These are phyloP conservation scores for Tuber borchii DNA, from an alignment of 495 filamentous ascomycete genomes.

Conservation along the genomic window DNA sequence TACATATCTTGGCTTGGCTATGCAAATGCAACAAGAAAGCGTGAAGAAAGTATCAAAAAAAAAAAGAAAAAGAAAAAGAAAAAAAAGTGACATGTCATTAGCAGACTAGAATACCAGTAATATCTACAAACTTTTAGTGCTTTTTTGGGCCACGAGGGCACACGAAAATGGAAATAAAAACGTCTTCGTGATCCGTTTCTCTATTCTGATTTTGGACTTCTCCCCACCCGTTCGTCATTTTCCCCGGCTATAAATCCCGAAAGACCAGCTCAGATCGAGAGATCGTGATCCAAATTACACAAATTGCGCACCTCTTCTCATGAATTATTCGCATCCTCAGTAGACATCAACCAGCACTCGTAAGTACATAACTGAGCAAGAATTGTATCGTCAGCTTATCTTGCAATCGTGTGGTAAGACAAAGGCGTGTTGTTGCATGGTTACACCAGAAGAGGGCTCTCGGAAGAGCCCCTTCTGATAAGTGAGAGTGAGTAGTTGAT, in stretches of 20 bases:
- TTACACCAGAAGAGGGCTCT: background rate
- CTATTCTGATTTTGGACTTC: background rate
- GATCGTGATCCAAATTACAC: background rate
- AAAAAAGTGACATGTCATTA: background rate
- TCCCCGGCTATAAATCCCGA: background rate
- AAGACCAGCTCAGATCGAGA: background rate
- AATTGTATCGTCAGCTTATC: slow-evolving; percentile 22
- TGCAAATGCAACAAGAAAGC: background rate
- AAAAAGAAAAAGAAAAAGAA: background rate
- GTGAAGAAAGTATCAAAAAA: background rate
- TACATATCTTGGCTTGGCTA: background rate
- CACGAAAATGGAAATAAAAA: background rate
- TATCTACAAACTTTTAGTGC: background rate
- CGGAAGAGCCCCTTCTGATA: background rate
- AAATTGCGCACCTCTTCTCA: background rate
- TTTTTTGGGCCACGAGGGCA: background rate
- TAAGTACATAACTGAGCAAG: slow-evolving; percentile 38
- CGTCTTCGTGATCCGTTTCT: background rate
- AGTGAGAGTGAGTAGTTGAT: slow-evolving; percentile 18
- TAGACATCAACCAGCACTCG: slow-evolving; percentile 35
- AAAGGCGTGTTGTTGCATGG: background rate
- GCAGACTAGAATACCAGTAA: background rate
- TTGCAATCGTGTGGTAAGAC: slow-evolving; percentile 2
- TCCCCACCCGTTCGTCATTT: background rate
- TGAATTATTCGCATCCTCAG: background rate